Evolutionary conservation across 192 early-diverging fungal species (phyloP).

Genomic region (Spizellomyces sp.): DNA sequence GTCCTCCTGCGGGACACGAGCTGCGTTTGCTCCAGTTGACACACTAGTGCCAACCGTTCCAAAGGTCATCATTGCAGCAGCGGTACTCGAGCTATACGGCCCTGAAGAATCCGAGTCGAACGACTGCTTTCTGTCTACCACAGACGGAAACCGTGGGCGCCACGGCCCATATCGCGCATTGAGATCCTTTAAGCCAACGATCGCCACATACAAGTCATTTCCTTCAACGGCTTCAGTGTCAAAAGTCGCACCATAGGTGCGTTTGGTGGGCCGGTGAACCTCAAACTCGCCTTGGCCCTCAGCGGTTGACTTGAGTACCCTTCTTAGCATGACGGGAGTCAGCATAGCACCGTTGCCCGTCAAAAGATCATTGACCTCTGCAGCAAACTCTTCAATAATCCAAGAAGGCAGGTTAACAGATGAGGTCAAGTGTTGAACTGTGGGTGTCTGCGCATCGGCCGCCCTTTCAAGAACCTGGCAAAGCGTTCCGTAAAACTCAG

Average conservation of each 20-base stretch:
- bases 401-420: slow-evolving; percentile 30
- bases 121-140: slow-evolving; percentile 17
- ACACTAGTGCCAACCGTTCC: neutral
- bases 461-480: slow-evolving; percentile 11
- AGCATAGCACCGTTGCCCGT: slow-evolving; percentile 18
- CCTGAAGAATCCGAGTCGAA: slow-evolving; percentile 25
- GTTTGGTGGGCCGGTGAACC: slow-evolving; percentile 14
- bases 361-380: slow-evolving; percentile 37
- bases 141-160: neutral
- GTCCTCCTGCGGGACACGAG: neutral
- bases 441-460: slow-evolving; percentile 10
- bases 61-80: neutral
- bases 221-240: neutral
- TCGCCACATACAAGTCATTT: slow-evolving; percentile 17
- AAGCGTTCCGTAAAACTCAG: slow-evolving; percentile 14
- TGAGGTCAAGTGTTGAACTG: slow-evolving; percentile 37
- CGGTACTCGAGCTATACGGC: neutral
- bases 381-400: slow-evolving; percentile 44
- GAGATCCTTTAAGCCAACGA: slow-evolving; percentile 21
- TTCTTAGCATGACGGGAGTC: slow-evolving; percentile 24
- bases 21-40: neutral
- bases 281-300: slow-evolving; percentile 11
- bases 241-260: slow-evolving; percentile 1
- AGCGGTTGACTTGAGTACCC: neutral
- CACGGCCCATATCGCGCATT: slow-evolving; percentile 13